Evolutionary conservation across 345 rosid genomes (phyloP).

Genomic region (Bretschneidera sinensis): DNA sequence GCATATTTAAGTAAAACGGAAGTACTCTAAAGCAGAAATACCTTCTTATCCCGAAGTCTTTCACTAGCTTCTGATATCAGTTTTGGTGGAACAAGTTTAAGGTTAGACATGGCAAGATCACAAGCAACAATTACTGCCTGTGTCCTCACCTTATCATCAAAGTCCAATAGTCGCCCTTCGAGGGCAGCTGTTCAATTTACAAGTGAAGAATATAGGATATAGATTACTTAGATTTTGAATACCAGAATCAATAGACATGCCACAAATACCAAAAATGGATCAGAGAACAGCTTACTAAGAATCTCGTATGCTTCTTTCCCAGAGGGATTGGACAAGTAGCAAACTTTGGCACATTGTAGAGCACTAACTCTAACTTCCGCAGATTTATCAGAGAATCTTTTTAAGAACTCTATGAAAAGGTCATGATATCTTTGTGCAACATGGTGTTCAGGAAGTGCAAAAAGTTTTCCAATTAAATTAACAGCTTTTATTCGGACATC

Average conservation of each 20-base stretch:
- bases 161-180: constrained; percentile 75
- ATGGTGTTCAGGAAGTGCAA: constrained; percentile 48
- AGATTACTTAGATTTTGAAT: constrained; percentile 12
- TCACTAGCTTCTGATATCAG: constrained; percentile 61
- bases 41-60: constrained; percentile 98
- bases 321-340: constrained; percentile 55
- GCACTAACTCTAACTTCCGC: constrained; percentile 80
- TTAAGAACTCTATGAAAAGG: constrained; percentile 72
- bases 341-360: constrained; percentile 59
- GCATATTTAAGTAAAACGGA: constrained; percentile 2
- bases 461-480: constrained; percentile 65
- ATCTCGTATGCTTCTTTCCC: constrained; percentile 54
- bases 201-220: constrained; percentile 17
- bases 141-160: constrained; percentile 78
- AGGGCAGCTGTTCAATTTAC: constrained; percentile 55
- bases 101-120: constrained; percentile 63
- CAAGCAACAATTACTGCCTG: constrained; percentile 72
- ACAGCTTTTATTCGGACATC: constrained; percentile 87
- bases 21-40: constrained; percentile 15
- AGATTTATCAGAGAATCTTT: constrained; percentile 87
- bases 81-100: constrained; percentile 42
- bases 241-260: constrained; percentile 19
- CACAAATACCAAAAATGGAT: constrained; percentile 9
- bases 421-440: constrained; percentile 49
- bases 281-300: constrained; percentile 45